Base-by-base conservation (phyloP, 1,139 yeast genomes). In the Entelexis paramagnoliae region DNA sequence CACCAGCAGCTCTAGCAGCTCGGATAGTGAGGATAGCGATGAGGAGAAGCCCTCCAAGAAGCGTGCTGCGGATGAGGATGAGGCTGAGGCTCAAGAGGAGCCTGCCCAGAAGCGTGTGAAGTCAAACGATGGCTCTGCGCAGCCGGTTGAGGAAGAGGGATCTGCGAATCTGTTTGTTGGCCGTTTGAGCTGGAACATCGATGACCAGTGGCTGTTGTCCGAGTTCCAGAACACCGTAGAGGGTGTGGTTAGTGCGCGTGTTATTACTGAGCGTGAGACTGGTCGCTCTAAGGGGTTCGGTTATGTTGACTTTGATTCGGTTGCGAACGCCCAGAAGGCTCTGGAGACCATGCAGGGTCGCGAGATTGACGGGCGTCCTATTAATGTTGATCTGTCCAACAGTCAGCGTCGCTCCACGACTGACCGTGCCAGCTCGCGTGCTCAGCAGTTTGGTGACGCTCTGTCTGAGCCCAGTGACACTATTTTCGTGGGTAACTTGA, bases 201-300 rank as follows among this genome's bases (percentile, higher is more conserved):
- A 91, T 66, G 97, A 88, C 67, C 95, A 81, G 55, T 85, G 95
- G 95, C 80, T 91, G 69, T 76, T 76, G 70, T 75, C 81, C 61
- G 96, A 87, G 74, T 91, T 91, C 68, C 88, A 82, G 68, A 78
- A 77, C 58, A 67, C 78, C 61, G 95, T 89, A 48, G 55, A 53
- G 43, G 95, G 94, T 69, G 91, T 88, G 57, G 64, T 78, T 46
- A 69, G 81, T 63, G 96, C 97, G 60, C 83, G 98, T 74, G 96
- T 91, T 62, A 85, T 91, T 67, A 80, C 82, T 72, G 97, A 91
- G 72, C 83, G 93, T 73, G 84, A 81, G 60, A 77, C 93, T 54
- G 96, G 95, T 63, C 85, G 86, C 73, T 86, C 96, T 52, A 83
- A 93, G 77, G 98, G 98, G 68, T 91, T 84, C 76, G 98, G 98